Evolutionary conservation across 192 early-diverging fungal genomes (phyloP), one percentile per base, ranked within the genome.

Genomic region (Entomortierella chlamydospora): DNA sequence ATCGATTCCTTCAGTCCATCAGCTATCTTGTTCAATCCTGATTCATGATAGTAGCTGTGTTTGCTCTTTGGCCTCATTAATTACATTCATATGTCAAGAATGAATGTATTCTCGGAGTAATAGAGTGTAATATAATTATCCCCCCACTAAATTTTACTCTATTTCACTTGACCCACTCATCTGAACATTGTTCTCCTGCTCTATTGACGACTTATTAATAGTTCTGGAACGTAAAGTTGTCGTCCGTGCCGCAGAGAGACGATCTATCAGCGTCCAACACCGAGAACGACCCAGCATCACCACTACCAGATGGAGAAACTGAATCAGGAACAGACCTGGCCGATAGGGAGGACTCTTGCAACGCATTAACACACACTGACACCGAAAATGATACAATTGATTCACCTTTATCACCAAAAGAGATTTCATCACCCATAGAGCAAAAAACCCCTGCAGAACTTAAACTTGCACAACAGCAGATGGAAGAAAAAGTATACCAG

Each of bases 401-500:
- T 34, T 30, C 45, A 11, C 45, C 39, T 49, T 56, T 59, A 23
- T 60, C 56, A 7, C 34, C 52, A 23, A 26, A 29, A 23, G 25
- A 28, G 25, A 2, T 26, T 28, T 8, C 31, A 2, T 47, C 63
- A 39, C 30, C 63, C 25, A 37, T 26, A 10, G 73, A 73, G 22
- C 25, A 23, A 49, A 79, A 49, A 28, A 52, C 63, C 30, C 70
- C 81, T 56, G 87, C 81, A 42, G 86, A 89, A 56, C 73, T 84
- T 15, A 84, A 84, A 76, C 47, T 72, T 39, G 81, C 87, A 20
- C 93, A 96, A 68, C 84, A 90, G 60, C 83, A 82, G 17, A 94
- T 89, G 72, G 94, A 97, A 68, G 93, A 97, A 73, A 95, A 96
- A 78, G 95, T 95, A 20, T 93, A 92, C 61, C 84, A 90, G 52